Evolutionary conservation across 345 rosid species (phyloP).

Genomic region (Citrus inodora): DNA sequence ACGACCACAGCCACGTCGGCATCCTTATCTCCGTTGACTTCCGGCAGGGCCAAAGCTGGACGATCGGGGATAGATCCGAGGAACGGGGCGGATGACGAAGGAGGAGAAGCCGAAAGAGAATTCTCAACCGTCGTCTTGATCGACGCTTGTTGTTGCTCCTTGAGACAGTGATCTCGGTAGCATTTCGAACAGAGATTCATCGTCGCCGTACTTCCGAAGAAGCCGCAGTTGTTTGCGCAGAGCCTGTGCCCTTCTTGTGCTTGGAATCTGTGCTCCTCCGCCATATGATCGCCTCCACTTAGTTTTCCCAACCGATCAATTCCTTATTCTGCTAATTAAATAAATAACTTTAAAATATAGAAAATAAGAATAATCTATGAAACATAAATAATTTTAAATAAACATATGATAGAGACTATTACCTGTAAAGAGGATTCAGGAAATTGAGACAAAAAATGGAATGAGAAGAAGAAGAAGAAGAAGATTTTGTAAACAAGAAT

Average conservation of each 20-base stretch:
- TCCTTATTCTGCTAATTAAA: not conserved
- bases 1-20: not conserved
- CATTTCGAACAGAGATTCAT: slow-evolving; percentile 60
- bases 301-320: not conserved
- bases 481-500: not conserved
- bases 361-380: not conserved
- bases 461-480: not conserved
- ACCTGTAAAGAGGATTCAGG: not conserved
- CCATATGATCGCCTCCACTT: slow-evolving; percentile 23
- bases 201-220: slow-evolving; percentile 46
- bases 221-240: slow-evolving; percentile 52
- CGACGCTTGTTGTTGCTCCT: slow-evolving; percentile 40
- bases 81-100: slow-evolving; percentile 17
- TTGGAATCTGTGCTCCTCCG: slow-evolving; percentile 52
- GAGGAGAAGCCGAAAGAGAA: slow-evolving; percentile 32
- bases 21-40: slow-evolving; percentile 15
- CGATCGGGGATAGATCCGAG: slow-evolving; percentile 29
- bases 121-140: slow-evolving; percentile 27
- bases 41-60: slow-evolving; percentile 17
- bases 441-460: not conserved
- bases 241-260: slow-evolving; percentile 50
- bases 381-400: not conserved
- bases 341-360: not conserved
- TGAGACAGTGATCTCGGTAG: slow-evolving; percentile 40
- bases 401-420: not conserved